Evolutionary conservation across 495 filamentous ascomycete species (phyloP).

Genomic region (Pseudomonodictys pantanalensis): DNA sequence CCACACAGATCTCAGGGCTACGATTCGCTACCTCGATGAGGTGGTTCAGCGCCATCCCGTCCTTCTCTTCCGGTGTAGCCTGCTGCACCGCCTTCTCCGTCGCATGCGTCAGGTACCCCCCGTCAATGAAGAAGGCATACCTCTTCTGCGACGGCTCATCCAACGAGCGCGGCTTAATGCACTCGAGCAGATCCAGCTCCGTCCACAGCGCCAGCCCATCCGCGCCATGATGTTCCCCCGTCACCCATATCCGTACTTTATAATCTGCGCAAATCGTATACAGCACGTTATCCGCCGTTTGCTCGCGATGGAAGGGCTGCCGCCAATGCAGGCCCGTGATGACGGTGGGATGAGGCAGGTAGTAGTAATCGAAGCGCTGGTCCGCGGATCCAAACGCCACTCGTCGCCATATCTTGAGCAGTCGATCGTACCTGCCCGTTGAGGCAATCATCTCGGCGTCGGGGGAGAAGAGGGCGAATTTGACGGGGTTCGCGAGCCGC

Average conservation of each 20-base stretch:
- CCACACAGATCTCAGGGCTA: constrained; percentile 81
- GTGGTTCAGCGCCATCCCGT: constrained; percentile 72
- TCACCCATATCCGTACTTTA: constrained; percentile 78
- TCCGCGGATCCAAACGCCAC: constrained; percentile 80
- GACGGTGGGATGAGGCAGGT: constrained; percentile 76
- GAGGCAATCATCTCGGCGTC: constrained; percentile 84
- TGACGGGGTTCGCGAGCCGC: constrained; percentile 65
- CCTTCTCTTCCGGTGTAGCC: constrained; percentile 54
- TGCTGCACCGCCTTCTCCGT: constrained; percentile 72
- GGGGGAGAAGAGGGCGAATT: constrained; percentile 77
- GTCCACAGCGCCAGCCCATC: constrained; percentile 77
- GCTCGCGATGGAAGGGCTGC: constrained; percentile 66
- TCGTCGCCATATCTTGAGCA: constrained; percentile 91
- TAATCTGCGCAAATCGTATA: constrained; percentile 89
- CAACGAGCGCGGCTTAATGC: constrained; percentile 61
- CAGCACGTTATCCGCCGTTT: constrained; percentile 82
- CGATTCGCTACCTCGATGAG: constrained; percentile 82
- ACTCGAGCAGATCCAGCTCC: constrained; percentile 71
- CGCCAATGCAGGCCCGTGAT: constrained; percentile 88
- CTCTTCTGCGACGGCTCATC: constrained; percentile 44
- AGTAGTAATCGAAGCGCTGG: constrained; percentile 84
- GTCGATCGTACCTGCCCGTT: constrained; percentile 71
- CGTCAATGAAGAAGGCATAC: constrained; percentile 82
- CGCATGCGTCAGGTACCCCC: constrained; percentile 72
- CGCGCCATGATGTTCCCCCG: constrained; percentile 68